Conservation (phyloP, 1,284 basidiomycete genomes). For the Inonotus obliquus region DNA sequence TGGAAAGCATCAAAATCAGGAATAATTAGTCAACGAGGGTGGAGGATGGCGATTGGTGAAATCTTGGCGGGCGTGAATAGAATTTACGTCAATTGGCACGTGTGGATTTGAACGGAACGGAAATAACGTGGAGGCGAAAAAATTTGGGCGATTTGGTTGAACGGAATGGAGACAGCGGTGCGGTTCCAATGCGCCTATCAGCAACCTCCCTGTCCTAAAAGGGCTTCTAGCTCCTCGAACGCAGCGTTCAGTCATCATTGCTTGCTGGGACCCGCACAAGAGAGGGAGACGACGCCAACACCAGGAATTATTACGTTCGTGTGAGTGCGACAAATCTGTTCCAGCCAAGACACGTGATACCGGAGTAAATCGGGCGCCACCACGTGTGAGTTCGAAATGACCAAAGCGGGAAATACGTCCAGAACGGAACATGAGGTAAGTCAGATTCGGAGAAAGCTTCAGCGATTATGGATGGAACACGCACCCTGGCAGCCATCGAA, state of each 20-base stretch:
- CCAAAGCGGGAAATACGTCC: neutral
- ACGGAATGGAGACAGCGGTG: neutral
- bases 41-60: neutral
- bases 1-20: neutral
- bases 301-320: slow-evolving; percentile 11
- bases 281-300: slow-evolving; percentile 1
- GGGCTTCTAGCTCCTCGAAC: neutral
- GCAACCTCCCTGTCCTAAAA: neutral
- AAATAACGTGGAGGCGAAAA: neutral
- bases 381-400: too few relatives aligned
- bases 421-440: neutral
- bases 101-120: neutral
- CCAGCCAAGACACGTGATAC: neutral
- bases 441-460: neutral
- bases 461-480: neutral
- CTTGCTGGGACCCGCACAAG: neutral
- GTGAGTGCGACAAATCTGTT: slow-evolving; percentile 12
- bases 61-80: neutral
- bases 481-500: slow-evolving; percentile 11
- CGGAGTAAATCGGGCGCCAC: neutral
- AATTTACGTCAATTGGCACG: neutral
- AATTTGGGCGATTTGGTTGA: neutral
- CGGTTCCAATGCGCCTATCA: neutral
- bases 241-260: neutral
- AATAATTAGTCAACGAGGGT: neutral